Evolutionary conservation across 805 yeast genomes (phyloP).

Genomic region (Metschnikowia colocasiae): DNA sequence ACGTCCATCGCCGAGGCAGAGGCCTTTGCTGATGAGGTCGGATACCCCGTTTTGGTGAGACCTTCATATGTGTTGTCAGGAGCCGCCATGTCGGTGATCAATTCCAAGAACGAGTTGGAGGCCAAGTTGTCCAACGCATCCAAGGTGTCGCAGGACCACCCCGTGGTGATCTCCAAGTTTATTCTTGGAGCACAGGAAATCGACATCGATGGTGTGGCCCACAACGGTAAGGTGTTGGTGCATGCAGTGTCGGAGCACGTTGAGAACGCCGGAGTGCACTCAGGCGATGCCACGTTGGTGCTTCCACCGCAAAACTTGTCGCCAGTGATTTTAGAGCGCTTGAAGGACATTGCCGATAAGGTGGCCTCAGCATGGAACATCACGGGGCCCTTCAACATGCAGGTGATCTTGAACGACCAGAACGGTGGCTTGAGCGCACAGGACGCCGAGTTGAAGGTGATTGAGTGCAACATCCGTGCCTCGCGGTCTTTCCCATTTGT

Average conservation of each 20-base stretch:
- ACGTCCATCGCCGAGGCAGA: conserved; percentile 84
- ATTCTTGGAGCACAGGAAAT: conserved; percentile 96
- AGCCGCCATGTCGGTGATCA: conserved; percentile 97
- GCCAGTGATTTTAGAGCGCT: conserved; percentile 60
- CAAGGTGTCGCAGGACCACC: conserved; percentile 91
- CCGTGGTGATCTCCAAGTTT: conserved; percentile 94
- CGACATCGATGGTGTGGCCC: conserved; percentile 95
- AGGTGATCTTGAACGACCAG: conserved; percentile 61
- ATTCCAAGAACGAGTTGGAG: conserved; percentile 73
- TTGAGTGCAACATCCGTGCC: conserved; percentile 98
- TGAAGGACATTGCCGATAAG: conserved; percentile 86
- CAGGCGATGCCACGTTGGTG: conserved; percentile 96
- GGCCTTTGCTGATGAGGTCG: conserved; percentile 77
- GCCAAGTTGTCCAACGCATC: conserved; percentile 82
- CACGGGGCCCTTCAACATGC: conserved; percentile 98
- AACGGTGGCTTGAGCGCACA: conserved; percentile 48
- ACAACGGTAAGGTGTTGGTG: conserved; percentile 80
- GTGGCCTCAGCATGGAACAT: conserved; percentile 93
- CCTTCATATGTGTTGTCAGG: conserved; percentile 97
- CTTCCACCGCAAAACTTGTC: conserved; percentile 86
- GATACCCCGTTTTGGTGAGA: conserved; percentile 94
- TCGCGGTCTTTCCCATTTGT: conserved; percentile 99
- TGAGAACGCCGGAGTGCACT: conserved; percentile 98
- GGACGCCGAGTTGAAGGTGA: conserved; percentile 74
- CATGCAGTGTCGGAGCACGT: conserved; percentile 98